A percentile compares a stretch with the other conserved stretches of the same genome.
phyloP scores from a whole-genome alignment of 305 asterid species.

The Caryopteris hybrid region DNA sequence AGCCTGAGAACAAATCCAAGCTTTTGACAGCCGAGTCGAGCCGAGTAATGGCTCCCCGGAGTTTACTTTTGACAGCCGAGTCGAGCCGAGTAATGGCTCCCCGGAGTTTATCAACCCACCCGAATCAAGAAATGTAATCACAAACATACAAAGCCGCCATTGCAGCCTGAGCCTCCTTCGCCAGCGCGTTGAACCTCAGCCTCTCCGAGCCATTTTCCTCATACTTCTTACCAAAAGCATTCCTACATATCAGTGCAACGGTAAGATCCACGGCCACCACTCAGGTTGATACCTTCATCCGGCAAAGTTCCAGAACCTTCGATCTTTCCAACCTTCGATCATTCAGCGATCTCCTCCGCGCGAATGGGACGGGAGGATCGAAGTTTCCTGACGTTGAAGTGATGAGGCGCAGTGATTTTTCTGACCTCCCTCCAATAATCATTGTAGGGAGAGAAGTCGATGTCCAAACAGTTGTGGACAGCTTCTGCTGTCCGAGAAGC shows the following conservation, averaged over 20 bases:
- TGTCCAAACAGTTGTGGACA: background rate
- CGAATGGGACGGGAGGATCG: slow-evolving; percentile 9
- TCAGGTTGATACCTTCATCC: background rate
- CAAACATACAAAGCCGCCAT: slow-evolving; percentile 3
- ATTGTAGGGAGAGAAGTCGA: background rate
- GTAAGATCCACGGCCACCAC: background rate
- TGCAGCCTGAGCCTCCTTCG: slow-evolving; percentile 22
- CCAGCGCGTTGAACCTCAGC: slow-evolving; percentile 17
- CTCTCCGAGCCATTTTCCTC: background rate
- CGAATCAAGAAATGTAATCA: slow-evolving; percentile 24
- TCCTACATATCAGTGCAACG: slow-evolving; percentile 5
- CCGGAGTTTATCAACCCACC: slow-evolving; percentile 25
- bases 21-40: slow-evolving; percentile 12
- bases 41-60: slow-evolving; percentile 12
- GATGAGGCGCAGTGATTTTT: background rate
- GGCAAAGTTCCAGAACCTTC: background rate
- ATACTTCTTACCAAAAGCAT: slow-evolving; percentile 30
- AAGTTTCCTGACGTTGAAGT: background rate
- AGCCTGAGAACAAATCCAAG: slow-evolving; percentile 27
- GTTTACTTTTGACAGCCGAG: background rate
- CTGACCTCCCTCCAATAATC: slow-evolving; percentile 9
- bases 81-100: slow-evolving; percentile 22
- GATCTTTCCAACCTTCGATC: background rate
- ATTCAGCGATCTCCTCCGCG: background rate
- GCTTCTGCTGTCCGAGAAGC: background rate